Conservation (phyloP, 139 green algal genomes). For the Diplosphaera chodatii region DNA sequence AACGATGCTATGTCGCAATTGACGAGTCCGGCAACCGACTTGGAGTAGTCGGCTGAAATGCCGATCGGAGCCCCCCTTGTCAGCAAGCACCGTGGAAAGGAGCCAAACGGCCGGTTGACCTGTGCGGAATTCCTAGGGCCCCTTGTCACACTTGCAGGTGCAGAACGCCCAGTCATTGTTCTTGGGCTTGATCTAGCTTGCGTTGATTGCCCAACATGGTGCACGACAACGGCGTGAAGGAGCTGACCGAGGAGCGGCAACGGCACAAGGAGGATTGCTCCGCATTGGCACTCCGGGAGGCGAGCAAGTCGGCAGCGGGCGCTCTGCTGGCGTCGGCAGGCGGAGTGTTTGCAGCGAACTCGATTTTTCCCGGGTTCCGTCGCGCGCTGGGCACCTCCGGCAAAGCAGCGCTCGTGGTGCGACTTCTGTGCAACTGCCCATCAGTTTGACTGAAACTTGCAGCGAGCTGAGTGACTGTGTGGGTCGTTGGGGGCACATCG, state of each 20-base stretch:
- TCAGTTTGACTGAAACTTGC: neutral
- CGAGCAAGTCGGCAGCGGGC: neutral
- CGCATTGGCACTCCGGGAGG: neutral
- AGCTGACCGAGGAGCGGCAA: neutral
- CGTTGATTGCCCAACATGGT: neutral
- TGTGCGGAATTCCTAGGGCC: no score
- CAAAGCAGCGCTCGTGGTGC: slow-evolving; percentile 25
- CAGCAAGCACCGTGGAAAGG: no score
- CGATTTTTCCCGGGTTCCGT: slow-evolving; percentile 26
- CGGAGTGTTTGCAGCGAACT: slow-evolving; percentile 21
- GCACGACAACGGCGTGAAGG: neutral
- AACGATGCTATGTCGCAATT: no score
- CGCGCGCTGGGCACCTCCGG: slow-evolving; percentile 16
- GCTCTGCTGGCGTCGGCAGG: slow-evolving; percentile 12
- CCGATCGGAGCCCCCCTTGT: no score
- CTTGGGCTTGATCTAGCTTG: no score
- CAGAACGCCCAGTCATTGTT: no score
- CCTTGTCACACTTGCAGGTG: no score
- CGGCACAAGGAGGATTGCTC: neutral
- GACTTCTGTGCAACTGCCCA: neutral
- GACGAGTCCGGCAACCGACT: no score
- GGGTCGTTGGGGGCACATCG: no score
- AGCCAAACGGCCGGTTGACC: no score
- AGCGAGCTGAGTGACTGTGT: no score
- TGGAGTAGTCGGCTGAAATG: no score